phyloP scores from a whole-genome alignment of 129 eudicot species.

The Erigeron canadensis region DNA sequence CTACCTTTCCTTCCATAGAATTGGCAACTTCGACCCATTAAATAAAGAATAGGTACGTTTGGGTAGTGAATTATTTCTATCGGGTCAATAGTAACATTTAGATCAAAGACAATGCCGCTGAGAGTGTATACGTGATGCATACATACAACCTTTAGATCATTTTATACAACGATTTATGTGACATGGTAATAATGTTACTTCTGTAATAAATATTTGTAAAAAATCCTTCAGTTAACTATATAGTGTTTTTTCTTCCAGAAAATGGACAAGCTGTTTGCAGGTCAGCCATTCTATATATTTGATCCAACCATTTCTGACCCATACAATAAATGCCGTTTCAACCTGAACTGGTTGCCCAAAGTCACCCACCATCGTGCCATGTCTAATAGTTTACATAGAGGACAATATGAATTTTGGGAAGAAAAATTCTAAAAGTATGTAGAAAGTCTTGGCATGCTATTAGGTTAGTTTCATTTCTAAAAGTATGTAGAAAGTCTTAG shows the following conservation, averaged over 20 bases:
- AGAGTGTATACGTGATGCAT: neutral
- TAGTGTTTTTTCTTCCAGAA: too few species aligned
- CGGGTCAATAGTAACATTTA: neutral
- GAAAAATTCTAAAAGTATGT: neutral
- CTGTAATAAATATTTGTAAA: neutral
- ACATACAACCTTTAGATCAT: neutral
- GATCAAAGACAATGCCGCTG: neutral
- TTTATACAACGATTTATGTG: neutral
- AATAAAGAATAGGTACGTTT: neutral
- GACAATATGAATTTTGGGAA: neutral
- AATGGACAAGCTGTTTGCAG: too few species aligned
- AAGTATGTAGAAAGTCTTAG: neutral
- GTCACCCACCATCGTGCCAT: neutral
- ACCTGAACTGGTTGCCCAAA: too few species aligned
- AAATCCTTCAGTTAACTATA: too few species aligned
- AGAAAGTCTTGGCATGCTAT: neutral
- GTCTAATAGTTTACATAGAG: neutral
- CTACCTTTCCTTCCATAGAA: neutral
- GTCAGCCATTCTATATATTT: too few species aligned
- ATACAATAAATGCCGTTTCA: too few species aligned
- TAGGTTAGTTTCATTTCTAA: neutral
- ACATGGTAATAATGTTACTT: neutral
- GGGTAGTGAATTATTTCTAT: neutral
- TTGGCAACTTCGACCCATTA: neutral
- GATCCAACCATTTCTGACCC: too few species aligned